A percentile compares a stretch with the other conserved stretches of the same genome.
Conservation (phyloP, 768 basidiomycete species). For the Pholiota conissans region DNA sequence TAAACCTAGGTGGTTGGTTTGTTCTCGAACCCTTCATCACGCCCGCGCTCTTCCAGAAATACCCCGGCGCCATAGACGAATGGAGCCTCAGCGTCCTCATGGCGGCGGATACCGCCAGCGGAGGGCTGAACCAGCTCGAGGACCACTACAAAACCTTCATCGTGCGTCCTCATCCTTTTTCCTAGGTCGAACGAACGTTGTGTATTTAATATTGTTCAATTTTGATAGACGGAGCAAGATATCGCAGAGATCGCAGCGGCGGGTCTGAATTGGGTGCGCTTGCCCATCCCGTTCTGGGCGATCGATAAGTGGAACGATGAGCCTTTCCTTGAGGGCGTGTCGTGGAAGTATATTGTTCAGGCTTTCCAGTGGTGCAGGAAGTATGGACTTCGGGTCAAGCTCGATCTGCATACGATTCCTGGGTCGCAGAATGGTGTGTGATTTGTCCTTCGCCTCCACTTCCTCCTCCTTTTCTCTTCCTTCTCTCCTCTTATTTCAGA, state of each 20-base stretch:
- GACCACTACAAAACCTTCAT: conserved; percentile 84
- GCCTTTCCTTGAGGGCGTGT: conserved; percentile 73
- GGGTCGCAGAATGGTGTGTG: conserved; percentile 73
- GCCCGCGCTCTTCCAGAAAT: conserved; percentile 62
- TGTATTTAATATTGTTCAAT: neutral
- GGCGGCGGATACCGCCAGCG: conserved; percentile 60
- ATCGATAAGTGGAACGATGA: conserved; percentile 69
- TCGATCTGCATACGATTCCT: conserved; percentile 80
- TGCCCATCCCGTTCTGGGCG: conserved; percentile 88
- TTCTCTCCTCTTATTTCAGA: too few species aligned
- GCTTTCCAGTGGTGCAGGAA: conserved; percentile 80
- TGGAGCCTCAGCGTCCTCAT: conserved; percentile 68
- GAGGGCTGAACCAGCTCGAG: conserved; percentile 65
- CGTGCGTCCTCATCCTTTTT: conserved; percentile 38
- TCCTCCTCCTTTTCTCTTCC: too few species aligned
- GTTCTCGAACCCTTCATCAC: conserved; percentile 78
- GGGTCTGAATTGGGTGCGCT: conserved; percentile 82
- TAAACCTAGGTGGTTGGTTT: conserved; percentile 79
- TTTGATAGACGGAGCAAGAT: conserved; percentile 91
- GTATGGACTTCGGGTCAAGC: conserved; percentile 78
- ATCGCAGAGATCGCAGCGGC: conserved; percentile 88
- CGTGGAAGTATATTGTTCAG: conserved; percentile 83
- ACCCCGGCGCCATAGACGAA: conserved; percentile 60
- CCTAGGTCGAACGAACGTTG: too few species aligned
- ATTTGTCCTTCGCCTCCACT: too few species aligned